These are phyloP conservation scores for Rhamnella rubrinervis DNA, from an alignment of 331 rosid genomes.

Conservation along the genomic window DNA sequence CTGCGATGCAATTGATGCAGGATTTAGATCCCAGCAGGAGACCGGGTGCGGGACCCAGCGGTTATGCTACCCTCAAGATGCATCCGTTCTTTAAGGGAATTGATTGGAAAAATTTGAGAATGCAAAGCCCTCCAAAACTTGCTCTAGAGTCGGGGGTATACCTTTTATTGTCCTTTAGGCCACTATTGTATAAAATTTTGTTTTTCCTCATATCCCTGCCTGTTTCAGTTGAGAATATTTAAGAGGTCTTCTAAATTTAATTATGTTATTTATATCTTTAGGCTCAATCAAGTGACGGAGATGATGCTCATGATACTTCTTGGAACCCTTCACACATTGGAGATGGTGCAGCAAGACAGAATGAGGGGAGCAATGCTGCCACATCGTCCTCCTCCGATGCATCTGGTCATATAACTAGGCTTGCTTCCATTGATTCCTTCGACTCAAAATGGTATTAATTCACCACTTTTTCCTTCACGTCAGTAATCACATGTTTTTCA, in stretches of 20 bases:
- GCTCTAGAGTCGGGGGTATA: constrained; percentile 65
- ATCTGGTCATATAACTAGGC: constrained; percentile 63
- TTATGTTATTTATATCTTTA: constrained; percentile 13
- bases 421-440: constrained; percentile 96
- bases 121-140: constrained; percentile 73
- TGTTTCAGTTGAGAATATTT: not conserved
- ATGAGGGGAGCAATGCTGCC: constrained; percentile 51
- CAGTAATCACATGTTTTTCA: constrained; percentile 17
- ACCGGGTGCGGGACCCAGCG: constrained; percentile 92
- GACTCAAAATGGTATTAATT: constrained; percentile 89
- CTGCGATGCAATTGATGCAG: constrained; percentile 40
- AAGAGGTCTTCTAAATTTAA: not conserved
- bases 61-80: constrained; percentile 63
- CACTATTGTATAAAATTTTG: constrained; percentile 17
- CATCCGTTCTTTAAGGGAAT: constrained; percentile 87
- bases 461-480: not conserved
- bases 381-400: constrained; percentile 68
- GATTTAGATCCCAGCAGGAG: constrained; percentile 85
- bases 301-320: constrained; percentile 54
- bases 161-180: constrained; percentile 19
- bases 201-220: constrained; percentile 5
- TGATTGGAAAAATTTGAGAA: constrained; percentile 71
- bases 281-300: constrained; percentile 53
- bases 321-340: constrained; percentile 91
- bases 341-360: constrained; percentile 53